Evolutionary conservation across 1,139 yeast species (phyloP), one percentile per base, ranked within the genome.

Genomic region (Candida sanyaensis): DNA sequence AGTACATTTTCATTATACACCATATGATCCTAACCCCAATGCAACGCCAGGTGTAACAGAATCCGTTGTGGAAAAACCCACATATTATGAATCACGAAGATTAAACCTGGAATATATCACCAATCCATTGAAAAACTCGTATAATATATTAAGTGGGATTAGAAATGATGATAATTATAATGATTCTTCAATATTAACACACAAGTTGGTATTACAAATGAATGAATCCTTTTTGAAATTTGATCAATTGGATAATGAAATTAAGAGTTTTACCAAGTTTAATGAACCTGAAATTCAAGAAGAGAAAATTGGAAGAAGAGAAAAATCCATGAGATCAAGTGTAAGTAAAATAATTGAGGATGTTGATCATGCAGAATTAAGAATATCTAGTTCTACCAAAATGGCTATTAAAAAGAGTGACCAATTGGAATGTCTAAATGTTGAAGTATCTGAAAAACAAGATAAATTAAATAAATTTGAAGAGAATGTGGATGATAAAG

Each of bases 51-150:
- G 37, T 46, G 49, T 27, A 49, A 44, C 26, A 51, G 52, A 10
- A 31, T 13, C 13, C 11, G 8, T 8, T 7, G 50, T 49, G n/a
- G 53, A 47, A 10, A 41, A 43, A 24, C 66, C 68, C 23, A 60
- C 77, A 7, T 86, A 78, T 60, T 89, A 88, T 58, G 82, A 84
- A 45, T 63, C 73, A 29, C 87, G 87, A 63, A 73, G 96, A 52
- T 66, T 86, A 45, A 80, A 83, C 55, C 84, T 83, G 67, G 88
- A 86, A 49, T 86, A 85, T 59, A 76, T 84, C 11, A 74, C 84
- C 24, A 86, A 84, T 57, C 90, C 89, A 2, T 68, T 83, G 55
- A 84, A 78, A 54, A 82, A 75, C 58, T 82, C 78, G 52, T 80
- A 75, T 62, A 78, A 79, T 45, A 72, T 71, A 45, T 65, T 84